Evolutionary conservation across 176 grass and related monocot species (phyloP).

Genomic region (Raddia distichophylla): DNA sequence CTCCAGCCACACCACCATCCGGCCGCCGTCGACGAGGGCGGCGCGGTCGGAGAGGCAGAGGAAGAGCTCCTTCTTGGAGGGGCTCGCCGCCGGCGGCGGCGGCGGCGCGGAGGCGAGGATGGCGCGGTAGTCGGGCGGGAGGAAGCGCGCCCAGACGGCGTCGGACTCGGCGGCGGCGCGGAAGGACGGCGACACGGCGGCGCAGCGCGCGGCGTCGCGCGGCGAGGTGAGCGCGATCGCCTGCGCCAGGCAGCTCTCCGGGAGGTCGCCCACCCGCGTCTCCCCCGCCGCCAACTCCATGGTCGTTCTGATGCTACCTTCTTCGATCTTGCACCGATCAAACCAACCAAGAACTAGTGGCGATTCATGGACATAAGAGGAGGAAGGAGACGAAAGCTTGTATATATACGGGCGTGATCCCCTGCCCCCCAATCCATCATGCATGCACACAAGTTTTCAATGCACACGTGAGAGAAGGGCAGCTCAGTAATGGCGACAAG

Average conservation of each 20-base stretch:
- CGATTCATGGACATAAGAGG: background rate
- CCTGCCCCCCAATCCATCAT: too few species aligned
- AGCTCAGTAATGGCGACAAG: too few species aligned
- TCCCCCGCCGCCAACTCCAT: background rate
- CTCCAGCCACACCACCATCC: slow-evolving; percentile 46
- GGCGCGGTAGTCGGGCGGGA: slow-evolving; percentile 30
- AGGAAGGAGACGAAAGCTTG: too few species aligned
- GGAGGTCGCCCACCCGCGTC: slow-evolving; percentile 35
- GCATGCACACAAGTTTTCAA: too few species aligned
- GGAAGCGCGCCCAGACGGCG: slow-evolving; percentile 45
- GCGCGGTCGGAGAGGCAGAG: slow-evolving; percentile 35
- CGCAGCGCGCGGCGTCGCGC: slow-evolving; percentile 38
- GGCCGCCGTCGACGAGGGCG: background rate
- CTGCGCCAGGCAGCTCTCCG: slow-evolving; percentile 50
- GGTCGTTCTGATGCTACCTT: background rate
- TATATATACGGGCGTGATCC: background rate
- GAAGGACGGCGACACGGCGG: slow-evolving; percentile 49
- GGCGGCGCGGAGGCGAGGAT: background rate
- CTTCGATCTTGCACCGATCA: background rate
- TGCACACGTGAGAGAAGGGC: too few species aligned
- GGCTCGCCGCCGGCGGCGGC: too few species aligned
- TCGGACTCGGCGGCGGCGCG: slow-evolving; percentile 46
- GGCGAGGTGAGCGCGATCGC: slow-evolving; percentile 53
- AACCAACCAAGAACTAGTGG: background rate
- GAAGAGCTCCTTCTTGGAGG: slow-evolving; percentile 39